A percentile compares a stretch with the other conserved stretches of the same genome.
These are phyloP conservation scores for Teunomyces pallodes DNA, from an alignment of 805 yeast genomes.

Conservation along the genomic window DNA sequence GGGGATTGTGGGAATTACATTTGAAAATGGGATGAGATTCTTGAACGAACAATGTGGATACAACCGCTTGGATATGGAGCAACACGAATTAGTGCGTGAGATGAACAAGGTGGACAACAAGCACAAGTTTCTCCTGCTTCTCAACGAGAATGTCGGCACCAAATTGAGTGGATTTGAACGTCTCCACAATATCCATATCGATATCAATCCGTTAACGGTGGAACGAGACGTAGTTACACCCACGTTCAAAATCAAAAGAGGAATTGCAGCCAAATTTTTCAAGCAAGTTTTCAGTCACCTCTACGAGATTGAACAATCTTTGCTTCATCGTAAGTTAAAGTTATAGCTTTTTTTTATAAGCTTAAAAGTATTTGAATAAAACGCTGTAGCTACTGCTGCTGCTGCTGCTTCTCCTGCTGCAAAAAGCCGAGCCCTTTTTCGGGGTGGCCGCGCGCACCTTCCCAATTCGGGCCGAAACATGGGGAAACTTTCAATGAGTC, in stretches of 20 bases:
- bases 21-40: slow-evolving; percentile 19
- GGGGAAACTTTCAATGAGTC: slow-evolving; percentile 1
- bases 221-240: slow-evolving; percentile 18
- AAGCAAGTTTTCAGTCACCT: slow-evolving; percentile 7
- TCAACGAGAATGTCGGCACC: slow-evolving; percentile 23
- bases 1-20: slow-evolving; percentile 28
- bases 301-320: slow-evolving; percentile 11
- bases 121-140: slow-evolving; percentile 16
- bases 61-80: slow-evolving; percentile 10
- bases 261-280: slow-evolving; percentile 26
- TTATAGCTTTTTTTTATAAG: neutral
- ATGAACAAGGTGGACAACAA: slow-evolving; percentile 23
- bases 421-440: neutral
- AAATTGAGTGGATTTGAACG: slow-evolving; percentile 31
- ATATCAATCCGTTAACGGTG: slow-evolving; percentile 28
- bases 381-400: too few relatives aligned
- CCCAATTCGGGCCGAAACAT: neutral
- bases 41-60: slow-evolving; percentile 15
- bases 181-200: slow-evolving; percentile 28
- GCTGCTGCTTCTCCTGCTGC: neutral
- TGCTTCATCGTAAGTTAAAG: slow-evolving; percentile 1
- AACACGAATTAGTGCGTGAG: slow-evolving; percentile 14
- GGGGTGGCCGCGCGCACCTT: neutral
- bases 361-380: neutral
- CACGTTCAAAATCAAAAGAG: slow-evolving; percentile 15